Conservation (phyloP, 768 basidiomycete genomes). For the Lentinula aciculospora region DNA sequence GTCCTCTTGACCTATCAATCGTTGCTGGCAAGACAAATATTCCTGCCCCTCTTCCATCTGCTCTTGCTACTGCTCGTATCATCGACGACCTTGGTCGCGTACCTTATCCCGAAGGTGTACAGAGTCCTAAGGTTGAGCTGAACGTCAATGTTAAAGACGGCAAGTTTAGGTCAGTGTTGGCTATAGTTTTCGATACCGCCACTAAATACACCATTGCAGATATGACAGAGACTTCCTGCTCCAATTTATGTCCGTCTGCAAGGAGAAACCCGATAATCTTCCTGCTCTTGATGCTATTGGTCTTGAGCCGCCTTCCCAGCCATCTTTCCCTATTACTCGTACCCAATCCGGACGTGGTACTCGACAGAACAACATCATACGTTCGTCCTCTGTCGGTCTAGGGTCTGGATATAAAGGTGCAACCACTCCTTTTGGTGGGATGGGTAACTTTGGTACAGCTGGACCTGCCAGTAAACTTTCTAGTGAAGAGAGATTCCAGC, state of each 20-base stretch:
- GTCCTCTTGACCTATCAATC: conserved; percentile 63
- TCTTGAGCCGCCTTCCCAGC: conserved; percentile 69
- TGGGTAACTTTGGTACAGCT: conserved; percentile 63
- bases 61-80: conserved; percentile 74
- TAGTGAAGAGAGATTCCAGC: conserved; percentile 64
- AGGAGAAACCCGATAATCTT: conserved; percentile 88
- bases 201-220: conserved; percentile 30
- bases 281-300: conserved; percentile 90
- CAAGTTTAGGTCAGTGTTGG: conserved; percentile 65
- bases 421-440: conserved; percentile 39
- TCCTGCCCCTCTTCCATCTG: conserved; percentile 49
- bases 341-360: conserved; percentile 52
- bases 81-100: conserved; percentile 80
- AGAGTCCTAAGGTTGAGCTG: conserved; percentile 78
- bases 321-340: conserved; percentile 45
- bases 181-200: neutral
- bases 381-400: conserved; percentile 24
- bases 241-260: conserved; percentile 94
- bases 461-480: conserved; percentile 44
- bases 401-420: conserved; percentile 47
- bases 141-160: conserved; percentile 81
- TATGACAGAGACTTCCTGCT: conserved; percentile 97
- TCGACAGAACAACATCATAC: conserved; percentile 41
- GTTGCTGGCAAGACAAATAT: conserved; percentile 37
- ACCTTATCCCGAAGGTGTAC: conserved; percentile 77